Conservation (phyloP, 2,329 filamentous ascomycete species). For the Monosporascus sp. region DNA sequence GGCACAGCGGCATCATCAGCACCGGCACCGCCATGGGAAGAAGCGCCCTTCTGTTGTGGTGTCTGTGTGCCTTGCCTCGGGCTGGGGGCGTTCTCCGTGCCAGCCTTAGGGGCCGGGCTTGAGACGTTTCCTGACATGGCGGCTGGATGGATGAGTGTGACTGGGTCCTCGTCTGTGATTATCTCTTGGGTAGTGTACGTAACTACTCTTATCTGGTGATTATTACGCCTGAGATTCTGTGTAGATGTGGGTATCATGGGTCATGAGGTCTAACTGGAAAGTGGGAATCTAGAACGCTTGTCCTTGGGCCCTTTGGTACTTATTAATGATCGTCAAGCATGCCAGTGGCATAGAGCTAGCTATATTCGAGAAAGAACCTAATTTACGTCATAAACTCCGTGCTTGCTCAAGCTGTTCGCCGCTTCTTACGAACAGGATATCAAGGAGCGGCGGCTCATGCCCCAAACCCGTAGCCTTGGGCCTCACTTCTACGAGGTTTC, state of each 20-base stretch:
- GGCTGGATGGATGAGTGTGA: slow-evolving; percentile 19
- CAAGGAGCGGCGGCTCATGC: background rate
- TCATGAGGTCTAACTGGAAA: slow-evolving; percentile 8
- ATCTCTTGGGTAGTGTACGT: slow-evolving; percentile 14
- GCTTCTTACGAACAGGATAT: background rate
- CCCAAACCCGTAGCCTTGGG: slow-evolving; percentile 1
- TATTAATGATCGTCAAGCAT: slow-evolving; percentile 10
- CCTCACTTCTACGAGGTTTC: slow-evolving; percentile 13
- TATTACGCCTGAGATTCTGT: slow-evolving; percentile 5
- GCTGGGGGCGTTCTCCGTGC: slow-evolving; percentile 7
- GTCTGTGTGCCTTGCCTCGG: background rate
- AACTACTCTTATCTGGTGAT: slow-evolving; percentile 8
- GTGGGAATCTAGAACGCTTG: background rate
- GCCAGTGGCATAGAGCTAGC: background rate
- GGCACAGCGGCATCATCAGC: slow-evolving; percentile 17
- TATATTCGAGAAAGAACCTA: background rate
- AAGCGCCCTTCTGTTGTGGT: background rate
- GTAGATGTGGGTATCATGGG: slow-evolving; percentile 8
- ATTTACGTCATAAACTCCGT: slow-evolving; percentile 22
- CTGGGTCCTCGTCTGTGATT: slow-evolving; percentile 18
- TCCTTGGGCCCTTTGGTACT: slow-evolving; percentile 6
- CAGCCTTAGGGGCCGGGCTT: slow-evolving; percentile 9
- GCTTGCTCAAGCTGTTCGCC: background rate
- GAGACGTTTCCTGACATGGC: slow-evolving; percentile 21
- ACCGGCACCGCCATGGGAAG: background rate